Conservation (phyloP, 1,139 yeast genomes). For the Yamadazyma atmosphaerica region DNA sequence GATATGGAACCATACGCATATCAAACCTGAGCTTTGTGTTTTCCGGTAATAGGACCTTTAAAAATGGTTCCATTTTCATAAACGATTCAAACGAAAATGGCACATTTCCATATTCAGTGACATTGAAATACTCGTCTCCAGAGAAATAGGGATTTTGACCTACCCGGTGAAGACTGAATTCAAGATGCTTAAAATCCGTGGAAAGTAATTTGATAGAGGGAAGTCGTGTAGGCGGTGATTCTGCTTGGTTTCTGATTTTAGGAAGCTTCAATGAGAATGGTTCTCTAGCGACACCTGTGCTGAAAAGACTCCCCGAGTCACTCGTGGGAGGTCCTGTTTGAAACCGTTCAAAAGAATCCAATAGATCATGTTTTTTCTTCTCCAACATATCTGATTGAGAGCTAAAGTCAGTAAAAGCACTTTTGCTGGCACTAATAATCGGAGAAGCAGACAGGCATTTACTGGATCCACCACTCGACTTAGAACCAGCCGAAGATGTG, state of each 20-base stretch:
- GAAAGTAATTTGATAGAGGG: conserved; percentile 1
- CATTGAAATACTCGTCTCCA: conserved; percentile 1
- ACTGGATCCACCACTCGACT: too few relatives aligned
- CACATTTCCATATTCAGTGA: not conserved
- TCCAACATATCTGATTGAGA: too few relatives aligned
- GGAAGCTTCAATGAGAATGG: not conserved
- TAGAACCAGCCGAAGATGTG: too few relatives aligned
- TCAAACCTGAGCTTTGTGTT: conserved; percentile 1
- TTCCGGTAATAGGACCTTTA: not conserved
- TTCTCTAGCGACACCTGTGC: too few relatives aligned
- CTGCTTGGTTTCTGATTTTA: not conserved
- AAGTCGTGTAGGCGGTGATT: not conserved
- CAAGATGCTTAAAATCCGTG: not conserved
- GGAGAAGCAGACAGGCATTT: too few relatives aligned
- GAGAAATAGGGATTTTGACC: conserved; percentile 4
- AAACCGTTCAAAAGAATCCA: too few relatives aligned
- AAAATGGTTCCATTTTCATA: not conserved
- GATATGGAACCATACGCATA: conserved; percentile 1
- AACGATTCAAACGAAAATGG: conserved; percentile 3
- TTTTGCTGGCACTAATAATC: too few relatives aligned
- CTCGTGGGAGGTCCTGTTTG: too few relatives aligned
- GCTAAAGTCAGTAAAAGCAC: too few relatives aligned
- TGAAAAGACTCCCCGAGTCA: too few relatives aligned
- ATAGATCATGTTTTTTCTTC: too few relatives aligned
- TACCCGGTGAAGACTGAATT: not conserved